Percentiles rank a stretch among this genome's conserved stretches.
These are phyloP conservation scores for Suhomyces yuchorum DNA, from an alignment of 1,139 yeast species.

Conservation along the genomic window DNA sequence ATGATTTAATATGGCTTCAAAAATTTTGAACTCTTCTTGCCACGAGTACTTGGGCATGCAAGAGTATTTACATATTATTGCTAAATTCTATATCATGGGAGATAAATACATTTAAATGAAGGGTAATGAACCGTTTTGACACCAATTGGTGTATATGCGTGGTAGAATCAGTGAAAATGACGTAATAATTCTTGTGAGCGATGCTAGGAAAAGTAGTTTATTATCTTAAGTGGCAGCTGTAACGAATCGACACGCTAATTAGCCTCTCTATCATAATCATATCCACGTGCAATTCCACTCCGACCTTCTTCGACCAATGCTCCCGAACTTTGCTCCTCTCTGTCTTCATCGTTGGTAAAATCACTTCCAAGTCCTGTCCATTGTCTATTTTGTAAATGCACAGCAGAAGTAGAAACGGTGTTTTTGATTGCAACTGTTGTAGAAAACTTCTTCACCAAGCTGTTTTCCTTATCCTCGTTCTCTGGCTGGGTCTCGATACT, in stretches of 20 bases:
- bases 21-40: too few relatives aligned
- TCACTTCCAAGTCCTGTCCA: slow-evolving; percentile 97
- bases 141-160: background rate
- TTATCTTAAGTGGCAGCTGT: too few relatives aligned
- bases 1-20: too few relatives aligned
- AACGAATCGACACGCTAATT: too few relatives aligned
- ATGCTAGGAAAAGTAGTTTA: background rate
- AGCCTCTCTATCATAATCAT: slow-evolving; percentile 38
- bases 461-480: slow-evolving; percentile 22
- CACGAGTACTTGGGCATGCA: too few relatives aligned
- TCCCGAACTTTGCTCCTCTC: slow-evolving; percentile 53
- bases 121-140: too few relatives aligned
- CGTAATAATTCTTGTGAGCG: background rate
- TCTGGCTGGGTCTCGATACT: slow-evolving; percentile 48
- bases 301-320: slow-evolving; percentile 81
- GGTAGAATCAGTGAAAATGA: background rate
- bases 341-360: slow-evolving; percentile 42
- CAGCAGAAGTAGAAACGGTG: slow-evolving; percentile 89
- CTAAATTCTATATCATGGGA: background rate
- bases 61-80: too few relatives aligned
- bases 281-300: slow-evolving; percentile 88
- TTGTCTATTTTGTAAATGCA: slow-evolving; percentile 64
- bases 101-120: too few relatives aligned
- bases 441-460: slow-evolving; percentile 59
- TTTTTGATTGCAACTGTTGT: slow-evolving; percentile 65